Percentiles rank a stretch among this genome's conserved stretches.
Evolutionary conservation across 495 filamentous ascomycete genomes (phyloP).

Genomic region (Podospora pseudoanserina): DNA sequence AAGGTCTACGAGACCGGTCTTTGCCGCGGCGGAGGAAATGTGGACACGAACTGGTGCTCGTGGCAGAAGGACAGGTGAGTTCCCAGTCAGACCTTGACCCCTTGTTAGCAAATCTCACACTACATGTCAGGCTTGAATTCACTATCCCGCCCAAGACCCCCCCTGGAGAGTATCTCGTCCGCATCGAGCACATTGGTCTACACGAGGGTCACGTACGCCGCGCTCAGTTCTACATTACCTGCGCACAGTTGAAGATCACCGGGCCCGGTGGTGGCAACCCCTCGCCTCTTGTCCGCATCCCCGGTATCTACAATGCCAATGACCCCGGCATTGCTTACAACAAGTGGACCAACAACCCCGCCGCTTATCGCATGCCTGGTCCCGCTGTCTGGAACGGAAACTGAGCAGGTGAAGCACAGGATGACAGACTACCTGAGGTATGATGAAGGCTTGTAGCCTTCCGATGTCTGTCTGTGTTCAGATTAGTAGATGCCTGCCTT

Average conservation of each 20-base stretch:
- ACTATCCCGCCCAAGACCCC: constrained; percentile 46
- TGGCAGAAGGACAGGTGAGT: constrained; percentile 32
- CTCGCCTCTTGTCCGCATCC: constrained; percentile 44
- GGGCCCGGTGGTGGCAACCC: constrained; percentile 44
- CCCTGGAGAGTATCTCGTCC: constrained; percentile 54
- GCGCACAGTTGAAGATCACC: constrained; percentile 52
- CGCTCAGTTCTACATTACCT: constrained; percentile 50
- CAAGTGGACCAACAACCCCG: constrained; percentile 34
- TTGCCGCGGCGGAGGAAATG: constrained; percentile 29
- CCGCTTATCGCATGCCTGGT: constrained; percentile 37
- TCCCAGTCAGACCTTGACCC: no score
- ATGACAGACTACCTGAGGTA: no score
- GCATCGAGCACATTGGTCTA: constrained; percentile 55
- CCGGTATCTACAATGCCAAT: constrained; percentile 47
- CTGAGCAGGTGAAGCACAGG: constrained; percentile 5
- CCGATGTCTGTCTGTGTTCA: no score
- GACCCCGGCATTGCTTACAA: constrained; percentile 46
- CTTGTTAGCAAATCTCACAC: no score
- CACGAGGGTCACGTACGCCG: constrained; percentile 40
- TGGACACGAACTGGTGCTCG: constrained; percentile 35
- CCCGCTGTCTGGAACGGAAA: constrained; percentile 33
- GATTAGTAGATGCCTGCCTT: no score
- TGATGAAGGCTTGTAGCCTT: no score
- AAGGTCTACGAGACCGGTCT: constrained; percentile 46
- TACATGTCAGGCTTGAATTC: constrained; percentile 37